Base-by-base conservation (phyloP, 2,329 filamentous ascomycete species). In the Fonsecaea pedrosoi region DNA sequence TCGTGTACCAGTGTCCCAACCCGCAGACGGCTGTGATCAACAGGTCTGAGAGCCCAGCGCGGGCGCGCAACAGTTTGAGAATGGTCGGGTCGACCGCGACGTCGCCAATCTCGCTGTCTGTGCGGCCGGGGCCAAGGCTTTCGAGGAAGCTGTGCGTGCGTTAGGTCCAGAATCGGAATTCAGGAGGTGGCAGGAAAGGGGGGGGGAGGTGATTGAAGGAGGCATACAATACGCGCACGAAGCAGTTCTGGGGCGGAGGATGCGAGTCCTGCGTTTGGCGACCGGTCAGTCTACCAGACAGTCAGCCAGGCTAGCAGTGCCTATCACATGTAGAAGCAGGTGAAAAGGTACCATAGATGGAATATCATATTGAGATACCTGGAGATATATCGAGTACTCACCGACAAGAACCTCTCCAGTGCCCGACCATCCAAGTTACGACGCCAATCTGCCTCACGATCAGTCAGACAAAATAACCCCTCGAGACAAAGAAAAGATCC, bases 1-100 rank as follows among this genome's bases (percentile, higher is more conserved):
- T 30, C 12, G 53, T 55, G 12, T 55, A 55, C 53, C 53, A 55
- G n/a, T 55, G 53, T n/a, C 53, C 53, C 30, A 55, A n/a, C 13
- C 53, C 53, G n/a, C 53, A 55, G 30, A 55, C 53, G 25, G 53
- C 53, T 8, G 30, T 21, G 34, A 35, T 37, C 12, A 55, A 13
- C 30, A 34, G 53, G 53, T 55, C 53, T 5, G 53, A 55, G 30
- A 55, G 53, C 13, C 53, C 53, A 0, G n/a, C 53, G 34, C 53
- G 53, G 35, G 18, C 30, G 10, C 30, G 53, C 7, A 55, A 18
- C 53, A 55, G n/a, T 35, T 30, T 55, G 34, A 55, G 53, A 30
- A 55, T 55, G 7, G 53, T 4, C 53, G 53, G 53, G 7, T 55
- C 12, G 30, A 55, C 53, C 30, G 53, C 53, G n/a, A 18, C 53